Base-by-base conservation (phyloP, 805 yeast genomes). In the Myxozyma neotropica region DNA sequence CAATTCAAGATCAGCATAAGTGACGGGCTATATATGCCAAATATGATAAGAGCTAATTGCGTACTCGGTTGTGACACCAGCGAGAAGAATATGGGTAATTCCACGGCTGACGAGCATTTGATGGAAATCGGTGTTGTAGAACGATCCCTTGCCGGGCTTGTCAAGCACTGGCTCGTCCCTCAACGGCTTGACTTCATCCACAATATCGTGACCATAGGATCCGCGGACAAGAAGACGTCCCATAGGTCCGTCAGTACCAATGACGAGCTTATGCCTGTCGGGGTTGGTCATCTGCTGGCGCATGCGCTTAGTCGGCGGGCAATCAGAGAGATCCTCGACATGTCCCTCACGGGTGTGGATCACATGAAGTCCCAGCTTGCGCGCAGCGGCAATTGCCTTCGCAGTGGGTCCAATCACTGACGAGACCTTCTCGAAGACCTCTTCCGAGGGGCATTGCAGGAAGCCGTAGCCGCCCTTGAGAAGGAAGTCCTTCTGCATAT, bases 61-160 rank as follows among this genome's bases (percentile, higher is more conserved):
- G 27, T 55, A 61, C 61, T 72, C 75, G 15, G 75, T 68, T 3
- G 75, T 72, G n/a, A 72, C 74, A 27, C 75, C 75, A 12, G 72
- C 64, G 2, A 72, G 57, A 31, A 72, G 49, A 23, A 72, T 35
- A 43, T 70, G 72, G 4, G 73, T 71, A 17, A 72, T 59, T 4
- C 74, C 74, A 17, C 70, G 63, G 7, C 71, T 61, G 12, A 70
- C 71, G 24, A 72, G 65, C 42, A 65, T 59, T 58, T 69, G 71
- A 38, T 70, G 70, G 26, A 72, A 59, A 47, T 70, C 70, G 8
- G 75, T 72, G 61, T 72, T 71, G 59, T 70, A 71, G 54, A 72
- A 72, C 1, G 73, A 68, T n/a, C 74, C 74, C 53, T 72, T 71
- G n/a, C 74, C 75, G 1, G 75, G 74, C 55, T 72, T 72, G 60